Conservation (phyloP, 2,329 filamentous ascomycete species). For the Penicillium psychrosexuale region DNA sequence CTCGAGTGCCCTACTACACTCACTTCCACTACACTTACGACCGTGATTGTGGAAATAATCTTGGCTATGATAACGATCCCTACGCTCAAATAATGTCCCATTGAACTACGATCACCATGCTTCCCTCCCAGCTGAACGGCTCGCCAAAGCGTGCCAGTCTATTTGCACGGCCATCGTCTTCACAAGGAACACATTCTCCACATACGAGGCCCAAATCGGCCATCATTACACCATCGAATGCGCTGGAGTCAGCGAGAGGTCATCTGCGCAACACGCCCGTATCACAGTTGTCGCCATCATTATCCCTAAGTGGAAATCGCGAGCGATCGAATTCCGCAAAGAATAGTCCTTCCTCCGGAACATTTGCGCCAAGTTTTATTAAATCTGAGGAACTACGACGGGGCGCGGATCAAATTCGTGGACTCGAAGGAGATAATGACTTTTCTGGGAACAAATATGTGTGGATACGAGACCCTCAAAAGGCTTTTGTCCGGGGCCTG, state of each 20-base stretch:
- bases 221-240: constrained; percentile 61
- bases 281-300: constrained; percentile 52
- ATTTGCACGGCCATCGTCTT: constrained; percentile 66
- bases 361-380: constrained; percentile 96
- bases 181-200: constrained; percentile 52
- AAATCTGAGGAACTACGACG: constrained; percentile 74
- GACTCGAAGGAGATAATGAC: constrained; percentile 96
- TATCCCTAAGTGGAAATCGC: constrained; percentile 39
- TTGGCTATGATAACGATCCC: constrained; percentile 20
- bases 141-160: constrained; percentile 76
- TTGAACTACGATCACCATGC: constrained; percentile 43
- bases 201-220: constrained; percentile 67
- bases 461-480: constrained; percentile 84
- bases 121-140: constrained; percentile 57
- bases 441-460: constrained; percentile 98
- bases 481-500: constrained; percentile 89
- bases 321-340: constrained; percentile 62
- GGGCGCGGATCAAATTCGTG: constrained; percentile 55
- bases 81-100: constrained; percentile 29
- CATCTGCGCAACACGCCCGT: constrained; percentile 70
- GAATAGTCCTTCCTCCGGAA: constrained; percentile 65
- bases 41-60: neutral
- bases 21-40: neutral
- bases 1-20: neutral
- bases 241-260: constrained; percentile 42